Conservation (phyloP, 164 flowering plant genomes). For the Sedum album region DNA sequence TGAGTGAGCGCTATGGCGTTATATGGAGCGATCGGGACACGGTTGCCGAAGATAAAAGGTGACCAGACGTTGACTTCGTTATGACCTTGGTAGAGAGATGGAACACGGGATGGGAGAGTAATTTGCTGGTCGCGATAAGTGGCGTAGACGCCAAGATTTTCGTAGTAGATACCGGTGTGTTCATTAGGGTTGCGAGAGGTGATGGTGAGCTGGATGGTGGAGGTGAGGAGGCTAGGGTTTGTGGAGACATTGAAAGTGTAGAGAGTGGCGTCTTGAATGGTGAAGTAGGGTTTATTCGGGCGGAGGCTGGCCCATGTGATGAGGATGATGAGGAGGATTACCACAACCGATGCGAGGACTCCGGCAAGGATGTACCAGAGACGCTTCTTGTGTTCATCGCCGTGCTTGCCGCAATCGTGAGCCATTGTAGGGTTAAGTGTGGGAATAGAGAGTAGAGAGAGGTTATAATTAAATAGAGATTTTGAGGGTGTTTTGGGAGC, state of each 20-base stretch:
- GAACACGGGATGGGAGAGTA: slow-evolving; percentile 19
- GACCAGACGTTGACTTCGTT: slow-evolving; percentile 26
- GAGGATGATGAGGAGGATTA: slow-evolving; percentile 16
- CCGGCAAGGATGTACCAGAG: slow-evolving; percentile 3
- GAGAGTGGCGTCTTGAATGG: slow-evolving; percentile 28
- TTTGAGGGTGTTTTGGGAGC: not conserved
- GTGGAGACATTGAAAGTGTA: slow-evolving; percentile 20
- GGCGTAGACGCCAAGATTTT: slow-evolving; percentile 18
- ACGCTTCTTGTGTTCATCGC: not conserved
- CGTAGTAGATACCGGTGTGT: slow-evolving; percentile 25
- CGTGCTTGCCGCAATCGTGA: slow-evolving; percentile 21
- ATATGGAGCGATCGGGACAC: slow-evolving; percentile 25
- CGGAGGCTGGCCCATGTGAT: slow-evolving; percentile 17
- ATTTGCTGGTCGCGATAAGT: slow-evolving; percentile 27
- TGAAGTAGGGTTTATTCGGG: slow-evolving; percentile 24
- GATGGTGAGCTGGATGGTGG: slow-evolving; percentile 25
- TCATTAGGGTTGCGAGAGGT: slow-evolving; percentile 24
- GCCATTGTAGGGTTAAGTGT: not conserved
- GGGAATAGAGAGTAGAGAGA: no score
- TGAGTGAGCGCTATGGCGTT: slow-evolving; percentile 12
- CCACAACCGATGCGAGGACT: slow-evolving; percentile 7
- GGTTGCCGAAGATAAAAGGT: slow-evolving; percentile 22
- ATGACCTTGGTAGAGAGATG: slow-evolving; percentile 22
- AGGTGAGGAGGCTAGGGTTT: slow-evolving; percentile 15
- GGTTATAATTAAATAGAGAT: not conserved